Evolutionary conservation across 2,329 filamentous ascomycete species (phyloP).

Genomic region (Xylariaceae sp.): DNA sequence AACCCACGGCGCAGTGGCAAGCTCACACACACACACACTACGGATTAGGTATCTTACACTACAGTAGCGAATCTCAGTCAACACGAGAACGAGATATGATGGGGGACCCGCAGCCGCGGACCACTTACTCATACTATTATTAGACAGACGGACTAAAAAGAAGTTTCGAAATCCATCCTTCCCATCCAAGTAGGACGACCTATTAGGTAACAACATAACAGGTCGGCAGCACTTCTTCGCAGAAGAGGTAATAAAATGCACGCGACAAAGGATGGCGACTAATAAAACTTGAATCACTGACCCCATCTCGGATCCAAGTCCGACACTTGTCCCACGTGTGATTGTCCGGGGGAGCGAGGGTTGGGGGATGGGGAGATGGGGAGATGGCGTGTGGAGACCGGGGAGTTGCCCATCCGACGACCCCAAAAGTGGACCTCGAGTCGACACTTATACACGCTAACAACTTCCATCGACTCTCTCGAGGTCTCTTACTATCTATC

Average conservation of each 20-base stretch:
- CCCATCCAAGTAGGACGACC: too few relatives aligned
- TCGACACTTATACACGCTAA: too few relatives aligned
- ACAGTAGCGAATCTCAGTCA: not conserved
- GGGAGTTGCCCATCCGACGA: too few relatives aligned
- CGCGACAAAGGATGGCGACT: not conserved
- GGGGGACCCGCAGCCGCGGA: too few relatives aligned
- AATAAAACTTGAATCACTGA: not conserved
- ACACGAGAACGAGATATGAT: not conserved
- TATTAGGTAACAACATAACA: not conserved
- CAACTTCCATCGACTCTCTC: too few relatives aligned
- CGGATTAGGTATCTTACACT: not conserved
- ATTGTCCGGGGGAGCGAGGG: not conserved
- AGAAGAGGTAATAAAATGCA: not conserved
- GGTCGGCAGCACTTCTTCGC: not conserved
- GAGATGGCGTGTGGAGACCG: not conserved
- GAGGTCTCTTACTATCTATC: too few relatives aligned
- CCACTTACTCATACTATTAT: not conserved
- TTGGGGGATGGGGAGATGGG: not conserved
- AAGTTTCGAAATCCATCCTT: too few relatives aligned
- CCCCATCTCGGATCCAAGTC: not conserved
- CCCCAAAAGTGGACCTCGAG: not conserved
- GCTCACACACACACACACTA: not conserved
- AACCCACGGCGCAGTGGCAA: not conserved
- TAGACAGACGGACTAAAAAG: too few relatives aligned
- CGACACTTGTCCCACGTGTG: not conserved